These are phyloP conservation scores for Pleurotus citrinopileatus DNA, from an alignment of 768 basidiomycete genomes.

Conservation along the genomic window DNA sequence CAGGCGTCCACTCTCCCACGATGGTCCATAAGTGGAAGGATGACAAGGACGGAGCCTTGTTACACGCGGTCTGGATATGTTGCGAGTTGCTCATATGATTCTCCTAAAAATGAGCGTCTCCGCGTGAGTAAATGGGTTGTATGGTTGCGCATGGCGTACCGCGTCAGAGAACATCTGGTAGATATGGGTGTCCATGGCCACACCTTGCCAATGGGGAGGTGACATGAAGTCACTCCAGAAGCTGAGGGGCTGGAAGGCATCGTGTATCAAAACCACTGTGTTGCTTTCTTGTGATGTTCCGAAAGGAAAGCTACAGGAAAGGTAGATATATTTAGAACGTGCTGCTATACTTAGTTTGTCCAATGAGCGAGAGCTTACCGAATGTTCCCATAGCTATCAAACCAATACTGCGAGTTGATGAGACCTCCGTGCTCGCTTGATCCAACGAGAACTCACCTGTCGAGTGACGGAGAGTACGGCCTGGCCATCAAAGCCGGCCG, in stretches of 20 bases:
- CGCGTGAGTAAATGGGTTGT: not conserved
- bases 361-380: slow-evolving; percentile 36
- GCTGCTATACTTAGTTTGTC: not conserved
- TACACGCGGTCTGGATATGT: slow-evolving; percentile 64
- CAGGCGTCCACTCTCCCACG: slow-evolving; percentile 88
- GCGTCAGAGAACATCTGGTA: slow-evolving; percentile 70
- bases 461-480: slow-evolving; percentile 46
- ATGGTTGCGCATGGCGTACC: slow-evolving; percentile 32
- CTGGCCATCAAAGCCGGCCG: slow-evolving; percentile 63
- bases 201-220: slow-evolving; percentile 53
- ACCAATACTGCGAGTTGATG: slow-evolving; percentile 54
- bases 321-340: slow-evolving; percentile 11
- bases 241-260: slow-evolving; percentile 74
- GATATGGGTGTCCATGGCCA: slow-evolving; percentile 77
- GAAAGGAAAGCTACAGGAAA: slow-evolving; percentile 30
- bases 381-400: slow-evolving; percentile 72
- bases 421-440: not conserved
- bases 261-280: slow-evolving; percentile 66
- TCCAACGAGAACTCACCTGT: slow-evolving; percentile 29
- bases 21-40: slow-evolving; percentile 71
- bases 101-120: slow-evolving; percentile 27
- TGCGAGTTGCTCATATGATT: slow-evolving; percentile 43
- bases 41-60: slow-evolving; percentile 39
- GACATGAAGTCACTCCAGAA: slow-evolving; percentile 68
- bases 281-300: slow-evolving; percentile 49